Evolutionary conservation across 805 yeast genomes (phyloP), one percentile per base, ranked within the genome.

Genomic region (Metschnikowia noctiluminum): DNA sequence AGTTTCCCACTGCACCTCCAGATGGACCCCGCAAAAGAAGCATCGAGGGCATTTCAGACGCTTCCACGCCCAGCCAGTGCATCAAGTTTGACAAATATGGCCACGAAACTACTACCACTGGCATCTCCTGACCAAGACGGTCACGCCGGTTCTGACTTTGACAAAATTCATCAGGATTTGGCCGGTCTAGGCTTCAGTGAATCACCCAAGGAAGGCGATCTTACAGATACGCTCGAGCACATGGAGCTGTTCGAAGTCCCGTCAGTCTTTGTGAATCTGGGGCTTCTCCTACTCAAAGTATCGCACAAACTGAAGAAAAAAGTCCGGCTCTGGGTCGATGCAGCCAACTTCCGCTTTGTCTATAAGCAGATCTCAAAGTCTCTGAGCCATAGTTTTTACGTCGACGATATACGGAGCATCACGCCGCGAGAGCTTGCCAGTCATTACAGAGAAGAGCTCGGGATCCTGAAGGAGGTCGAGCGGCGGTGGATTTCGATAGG

Each of bases 401-500:
- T 87, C 8, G 95, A 86, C 61, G 81, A 80, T 49, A 84, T 89
- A 42, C 78, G 79, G 49, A 80, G 79, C 46, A 74, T 86, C 2
- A 66, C 85, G 43, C 73, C 78, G 3, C 88, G 84, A 2, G 78
- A 76, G 16, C 88, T 86, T 58, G 97, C 97, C 1, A 77, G 79
- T 34, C 88, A 89, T 56, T 92, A 90, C 62, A 70, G 96, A 51
- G 96, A 91, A 61, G 96, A 90, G 64, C 80, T 88, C 56, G 83
- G 85, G 35, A 78, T 89, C 1, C 79, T 90, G 1, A 70, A 80
- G 34, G 89, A 85, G 43, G 79, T 77, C 46, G 81, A 82, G 39
- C 70, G 74, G 11, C 66, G 79, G 8, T 92, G 99, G 99, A 76
- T 89, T 0, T 84, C 96, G 0, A 78, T 92, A 31, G 80, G 89